Percentiles rank a stretch among this genome's conserved stretches.
These are phyloP conservation scores for Trichosporon ovoides DNA, from an alignment of 1,284 basidiomycete genomes.

Conservation along the genomic window DNA sequence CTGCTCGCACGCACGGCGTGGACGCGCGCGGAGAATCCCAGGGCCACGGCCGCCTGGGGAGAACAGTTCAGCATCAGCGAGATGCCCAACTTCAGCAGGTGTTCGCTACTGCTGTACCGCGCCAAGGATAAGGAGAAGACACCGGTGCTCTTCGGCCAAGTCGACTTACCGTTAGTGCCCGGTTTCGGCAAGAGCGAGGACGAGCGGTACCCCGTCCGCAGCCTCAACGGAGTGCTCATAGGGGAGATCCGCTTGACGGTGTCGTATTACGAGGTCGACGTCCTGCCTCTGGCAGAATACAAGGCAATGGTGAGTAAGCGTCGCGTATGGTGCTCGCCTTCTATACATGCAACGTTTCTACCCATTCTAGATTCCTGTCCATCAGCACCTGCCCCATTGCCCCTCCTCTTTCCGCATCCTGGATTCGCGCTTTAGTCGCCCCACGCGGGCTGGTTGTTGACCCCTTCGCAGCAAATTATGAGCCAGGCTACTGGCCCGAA, in stretches of 20 bases:
- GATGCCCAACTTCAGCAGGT: conserved; percentile 20
- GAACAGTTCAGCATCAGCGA: conserved; percentile 25
- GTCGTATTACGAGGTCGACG: conserved; percentile 22
- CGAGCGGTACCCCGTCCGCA: conserved; percentile 30
- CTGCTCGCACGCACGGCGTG: conserved; percentile 27
- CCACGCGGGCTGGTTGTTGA: not conserved
- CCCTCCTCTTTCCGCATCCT: not conserved
- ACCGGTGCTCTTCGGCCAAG: conserved; percentile 22
- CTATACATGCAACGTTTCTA: not conserved
- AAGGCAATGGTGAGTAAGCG: conserved; percentile 3
- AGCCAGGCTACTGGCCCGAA: conserved; percentile 6
- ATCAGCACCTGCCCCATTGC: not conserved
- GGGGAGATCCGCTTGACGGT: conserved; percentile 33
- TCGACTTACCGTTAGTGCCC: conserved; percentile 25
- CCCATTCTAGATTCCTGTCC: not conserved
- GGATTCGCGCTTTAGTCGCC: not conserved
- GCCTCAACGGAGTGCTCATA: conserved; percentile 19
- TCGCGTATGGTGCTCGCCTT: not conserved
- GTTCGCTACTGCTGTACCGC: conserved; percentile 13
- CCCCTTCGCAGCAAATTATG: not conserved
- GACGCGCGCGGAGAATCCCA: conserved; percentile 21
- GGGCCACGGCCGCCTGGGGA: conserved; percentile 29
- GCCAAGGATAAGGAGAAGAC: conserved; percentile 11
- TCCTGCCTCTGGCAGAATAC: conserved; percentile 17
- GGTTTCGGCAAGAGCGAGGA: conserved; percentile 22